Evolutionary conservation across 208 protist species (phyloP).

Genomic region (Trichomonas vaginalis): DNA sequence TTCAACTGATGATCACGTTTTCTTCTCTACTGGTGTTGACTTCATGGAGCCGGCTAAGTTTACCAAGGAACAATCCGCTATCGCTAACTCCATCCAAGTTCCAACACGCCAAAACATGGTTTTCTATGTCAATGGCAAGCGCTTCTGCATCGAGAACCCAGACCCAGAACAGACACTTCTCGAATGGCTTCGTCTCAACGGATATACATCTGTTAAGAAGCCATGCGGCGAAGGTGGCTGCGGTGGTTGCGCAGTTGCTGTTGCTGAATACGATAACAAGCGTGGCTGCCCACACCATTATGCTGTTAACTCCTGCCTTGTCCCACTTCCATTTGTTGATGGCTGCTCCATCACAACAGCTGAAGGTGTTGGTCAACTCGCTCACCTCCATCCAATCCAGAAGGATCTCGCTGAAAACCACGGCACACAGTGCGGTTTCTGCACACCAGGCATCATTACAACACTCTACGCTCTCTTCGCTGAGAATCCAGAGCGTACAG

Average conservation of each 20-base stretch:
- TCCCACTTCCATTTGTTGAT: conserved; percentile 42
- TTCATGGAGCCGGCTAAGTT: neutral
- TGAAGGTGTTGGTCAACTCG: conserved; percentile 26
- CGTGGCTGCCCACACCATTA: neutral
- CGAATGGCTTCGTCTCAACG: conserved; percentile 24
- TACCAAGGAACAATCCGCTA: neutral
- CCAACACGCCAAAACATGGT: neutral
- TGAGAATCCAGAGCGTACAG: neutral
- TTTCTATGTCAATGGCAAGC: conserved; percentile 27
- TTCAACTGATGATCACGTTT: neutral
- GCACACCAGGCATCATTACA: conserved; percentile 58
- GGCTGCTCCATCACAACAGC: conserved; percentile 46
- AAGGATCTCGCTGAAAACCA: conserved; percentile 36
- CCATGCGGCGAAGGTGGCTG: conserved; percentile 35
- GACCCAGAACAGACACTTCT: conserved; percentile 18
- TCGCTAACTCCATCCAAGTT: neutral
- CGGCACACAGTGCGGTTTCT: conserved; percentile 61
- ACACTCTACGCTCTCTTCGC: conserved; percentile 40
- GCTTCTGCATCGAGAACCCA: neutral
- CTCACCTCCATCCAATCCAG: conserved; percentile 30
- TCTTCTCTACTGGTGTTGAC: neutral
- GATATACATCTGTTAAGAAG: conserved; percentile 30
- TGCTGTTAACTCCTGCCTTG: conserved; percentile 53
- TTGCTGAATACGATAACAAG: neutral
- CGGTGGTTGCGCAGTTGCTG: conserved; percentile 32